Evolutionary conservation across 371 early-diverging fungal species (phyloP).

Genomic region (Mortierella sp.): DNA sequence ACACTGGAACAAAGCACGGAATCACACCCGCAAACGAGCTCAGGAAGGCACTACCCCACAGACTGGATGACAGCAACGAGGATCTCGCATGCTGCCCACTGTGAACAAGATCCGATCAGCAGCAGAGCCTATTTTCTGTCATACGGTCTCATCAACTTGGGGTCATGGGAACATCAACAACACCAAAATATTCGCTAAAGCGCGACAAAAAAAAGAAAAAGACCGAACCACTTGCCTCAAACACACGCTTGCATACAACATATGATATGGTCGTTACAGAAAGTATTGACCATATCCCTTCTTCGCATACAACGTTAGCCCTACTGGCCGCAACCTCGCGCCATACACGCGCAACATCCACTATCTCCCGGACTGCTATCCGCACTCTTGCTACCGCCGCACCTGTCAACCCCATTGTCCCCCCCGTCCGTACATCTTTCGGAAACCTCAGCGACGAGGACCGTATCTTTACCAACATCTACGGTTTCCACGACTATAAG

Average conservation of each 20-base stretch:
- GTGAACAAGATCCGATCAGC: neutral
- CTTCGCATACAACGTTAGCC: constrained; percentile 3
- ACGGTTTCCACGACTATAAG: constrained; percentile 91
- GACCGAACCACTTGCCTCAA: neutral
- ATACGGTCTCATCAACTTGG: neutral
- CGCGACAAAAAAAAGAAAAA: neutral
- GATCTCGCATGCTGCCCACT: neutral
- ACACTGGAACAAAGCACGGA: neutral
- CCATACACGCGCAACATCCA: constrained; percentile 19
- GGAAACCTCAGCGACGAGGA: constrained; percentile 93
- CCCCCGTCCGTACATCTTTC: constrained; percentile 65
- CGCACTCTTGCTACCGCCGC: constrained; percentile 52
- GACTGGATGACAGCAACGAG: neutral
- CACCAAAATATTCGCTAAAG: neutral
- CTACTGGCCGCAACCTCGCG: constrained; percentile 46
- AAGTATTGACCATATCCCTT: neutral
- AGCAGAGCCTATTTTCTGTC: neutral
- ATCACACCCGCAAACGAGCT: neutral
- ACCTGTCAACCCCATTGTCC: constrained; percentile 50
- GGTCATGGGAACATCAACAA: neutral
- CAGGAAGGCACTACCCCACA: neutral
- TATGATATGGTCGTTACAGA: neutral
- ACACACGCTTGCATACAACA: neutral
- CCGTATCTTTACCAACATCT: constrained; percentile 98
- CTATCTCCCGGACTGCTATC: constrained; percentile 25